Evolutionary conservation across 331 rosid species (phyloP), one percentile per base, ranked within the genome.

Genomic region (Pyrus hybrid): DNA sequence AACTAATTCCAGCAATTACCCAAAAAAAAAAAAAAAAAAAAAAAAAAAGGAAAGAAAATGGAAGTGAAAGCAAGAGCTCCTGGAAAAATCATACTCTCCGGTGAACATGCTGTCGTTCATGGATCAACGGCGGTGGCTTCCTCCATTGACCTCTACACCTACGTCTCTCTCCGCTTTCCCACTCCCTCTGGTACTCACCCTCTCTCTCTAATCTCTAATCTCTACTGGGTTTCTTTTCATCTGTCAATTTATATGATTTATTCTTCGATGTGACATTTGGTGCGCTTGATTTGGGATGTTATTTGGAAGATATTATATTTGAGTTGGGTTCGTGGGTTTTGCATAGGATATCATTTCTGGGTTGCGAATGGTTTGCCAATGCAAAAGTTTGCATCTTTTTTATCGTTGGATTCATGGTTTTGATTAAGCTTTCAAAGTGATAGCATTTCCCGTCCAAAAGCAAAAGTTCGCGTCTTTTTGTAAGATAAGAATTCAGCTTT

Each of bases 91-190:
- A 95, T 95, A 8, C 85, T 95, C 21, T 70, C 97, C 25, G 99
- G 97, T 7, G 99, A 95, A 76, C 99, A 95, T 56, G 99, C 99
- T 25, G 99, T 95, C 10, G 99, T 95, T 68, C 97, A 95, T 73
- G 97, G 96, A 84, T 90, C 97, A 64, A 88, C 99, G 12, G 99
- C 99, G 7, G 89, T 95, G 5, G 99, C 99, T 13, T 84, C 99
- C 54, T 89, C 97, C 77, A 86, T 95, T 54, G 88, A 84, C 51
- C 81, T 87, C 71, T 92, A 77, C 88, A 95, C 99, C 67, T 80
- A 85, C 23, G 96, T 84, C 23, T 84, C 96, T 72, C 85, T 95
- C 68, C 96, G 87, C 67, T 84, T 89, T 75, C 87, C 96, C 68
- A 82, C 85, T 82, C 88, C 92, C 76, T 85, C 93, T 30, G 96